These are phyloP conservation scores for Kazachstania bromeliacearum DNA, from an alignment of 805 yeast species.

Conservation along the genomic window DNA sequence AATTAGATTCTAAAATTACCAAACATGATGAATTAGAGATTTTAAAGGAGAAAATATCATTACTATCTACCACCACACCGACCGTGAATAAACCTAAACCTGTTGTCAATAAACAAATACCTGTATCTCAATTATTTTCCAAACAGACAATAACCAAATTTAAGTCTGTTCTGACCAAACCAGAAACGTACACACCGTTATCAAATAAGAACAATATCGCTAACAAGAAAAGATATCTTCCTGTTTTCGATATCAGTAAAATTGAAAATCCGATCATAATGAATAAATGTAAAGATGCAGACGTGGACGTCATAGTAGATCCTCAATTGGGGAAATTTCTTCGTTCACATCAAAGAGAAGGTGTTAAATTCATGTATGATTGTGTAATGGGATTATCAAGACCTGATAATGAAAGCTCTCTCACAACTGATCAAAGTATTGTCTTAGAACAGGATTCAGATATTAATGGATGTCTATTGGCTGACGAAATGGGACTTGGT, in stretches of 20 bases:
- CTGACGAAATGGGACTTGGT: constrained; percentile 97
- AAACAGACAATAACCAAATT: constrained; percentile 10
- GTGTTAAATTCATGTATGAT: constrained; percentile 70
- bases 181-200: constrained; percentile 7
- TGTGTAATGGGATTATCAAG: constrained; percentile 64
- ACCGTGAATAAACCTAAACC: neutral
- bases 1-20: constrained; percentile 41
- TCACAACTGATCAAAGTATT: constrained; percentile 9
- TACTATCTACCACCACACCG: no score
- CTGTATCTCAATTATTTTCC: constrained; percentile 11
- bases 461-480: constrained; percentile 65
- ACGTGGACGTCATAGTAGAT: constrained; percentile 48
- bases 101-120: constrained; percentile 2
- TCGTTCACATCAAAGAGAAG: constrained; percentile 83
- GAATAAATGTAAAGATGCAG: constrained; percentile 29
- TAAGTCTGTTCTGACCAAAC: constrained; percentile 9
- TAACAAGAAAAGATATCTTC: constrained; percentile 21
- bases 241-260: constrained; percentile 33
- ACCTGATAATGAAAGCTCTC: neutral
- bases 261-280: constrained; percentile 34
- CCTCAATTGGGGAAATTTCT: constrained; percentile 43
- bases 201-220: constrained; percentile 6
- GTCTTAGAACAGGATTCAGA: constrained; percentile 20
- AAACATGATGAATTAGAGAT: constrained; percentile 15
- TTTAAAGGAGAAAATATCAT: neutral